Evolutionary conservation across 139 green algal species (phyloP).

Genomic region (Micromonas pusilla): DNA sequence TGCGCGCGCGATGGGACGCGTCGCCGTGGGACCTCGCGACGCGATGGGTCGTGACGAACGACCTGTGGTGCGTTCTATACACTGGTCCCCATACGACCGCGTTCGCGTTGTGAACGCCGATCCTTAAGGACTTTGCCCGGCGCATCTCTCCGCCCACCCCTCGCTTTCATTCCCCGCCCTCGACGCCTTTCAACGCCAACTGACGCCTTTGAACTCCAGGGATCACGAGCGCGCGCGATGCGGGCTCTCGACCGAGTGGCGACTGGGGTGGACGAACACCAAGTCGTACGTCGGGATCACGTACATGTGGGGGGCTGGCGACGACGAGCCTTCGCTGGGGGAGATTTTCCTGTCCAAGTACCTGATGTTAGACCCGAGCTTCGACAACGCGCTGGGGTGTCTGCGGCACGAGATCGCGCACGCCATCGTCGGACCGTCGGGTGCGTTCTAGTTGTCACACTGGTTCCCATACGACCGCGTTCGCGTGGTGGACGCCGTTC

Average conservation of each 20-base stretch:
- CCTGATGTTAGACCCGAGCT: neutral
- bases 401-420: conserved; percentile 12
- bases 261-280: neutral
- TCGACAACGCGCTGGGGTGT: neutral
- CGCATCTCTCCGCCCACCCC: too few species aligned
- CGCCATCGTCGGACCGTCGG: neutral
- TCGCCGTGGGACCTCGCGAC: neutral
- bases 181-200: too few species aligned
- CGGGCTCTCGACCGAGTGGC: neutral
- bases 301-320: conserved; percentile 9
- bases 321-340: neutral
- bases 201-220: too few species aligned
- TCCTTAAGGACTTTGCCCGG: too few species aligned
- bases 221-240: neutral
- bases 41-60: neutral
- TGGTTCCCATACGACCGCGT: too few species aligned
- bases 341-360: conserved; percentile 16
- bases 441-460: too few species aligned
- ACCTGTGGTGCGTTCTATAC: too few species aligned
- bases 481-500: too few species aligned
- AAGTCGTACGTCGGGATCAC: conserved; percentile 21
- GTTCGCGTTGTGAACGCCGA: too few species aligned
- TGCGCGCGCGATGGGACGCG: neutral
- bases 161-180: too few species aligned
- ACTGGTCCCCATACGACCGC: too few species aligned